Evolutionary conservation across 1,284 basidiomycete species (phyloP).

Genomic region (Puccinia horiana): DNA sequence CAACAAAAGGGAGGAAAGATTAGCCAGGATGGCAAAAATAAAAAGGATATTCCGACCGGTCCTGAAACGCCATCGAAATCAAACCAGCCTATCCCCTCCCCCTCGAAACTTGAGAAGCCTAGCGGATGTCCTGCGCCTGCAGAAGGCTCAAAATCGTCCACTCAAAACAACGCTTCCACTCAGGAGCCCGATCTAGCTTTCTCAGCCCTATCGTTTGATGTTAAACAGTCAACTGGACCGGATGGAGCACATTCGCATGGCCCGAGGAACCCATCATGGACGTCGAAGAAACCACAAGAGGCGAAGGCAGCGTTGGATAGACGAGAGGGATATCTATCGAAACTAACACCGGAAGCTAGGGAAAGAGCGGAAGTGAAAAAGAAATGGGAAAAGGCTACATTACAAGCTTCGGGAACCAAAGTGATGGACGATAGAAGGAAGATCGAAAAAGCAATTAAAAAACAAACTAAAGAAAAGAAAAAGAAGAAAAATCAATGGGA

Average conservation of each 20-base stretch:
- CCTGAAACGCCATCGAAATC: neutral
- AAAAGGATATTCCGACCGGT: neutral
- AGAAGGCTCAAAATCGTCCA: neutral
- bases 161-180: neutral
- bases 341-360: conserved; percentile 43
- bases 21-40: neutral
- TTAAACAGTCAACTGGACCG: neutral
- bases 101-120: neutral
- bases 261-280: conserved; percentile 38
- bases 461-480: conserved; percentile 45
- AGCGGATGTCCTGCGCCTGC: neutral
- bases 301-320: conserved; percentile 37
- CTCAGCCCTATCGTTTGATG: conserved; percentile 26
- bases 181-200: conserved; percentile 34
- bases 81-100: neutral
- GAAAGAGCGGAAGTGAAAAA: conserved; percentile 43
- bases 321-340: conserved; percentile 32
- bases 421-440: conserved; percentile 48
- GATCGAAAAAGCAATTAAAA: conserved; percentile 28
- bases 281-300: conserved; percentile 42
- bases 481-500: conserved; percentile 44
- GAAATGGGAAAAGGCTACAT: conserved; percentile 46
- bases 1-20: conserved; percentile 16
- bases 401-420: conserved; percentile 39
- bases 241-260: neutral